phyloP scores from a whole-genome alignment of 2,329 filamentous ascomycete species.

The Penicillium sumatraense region DNA sequence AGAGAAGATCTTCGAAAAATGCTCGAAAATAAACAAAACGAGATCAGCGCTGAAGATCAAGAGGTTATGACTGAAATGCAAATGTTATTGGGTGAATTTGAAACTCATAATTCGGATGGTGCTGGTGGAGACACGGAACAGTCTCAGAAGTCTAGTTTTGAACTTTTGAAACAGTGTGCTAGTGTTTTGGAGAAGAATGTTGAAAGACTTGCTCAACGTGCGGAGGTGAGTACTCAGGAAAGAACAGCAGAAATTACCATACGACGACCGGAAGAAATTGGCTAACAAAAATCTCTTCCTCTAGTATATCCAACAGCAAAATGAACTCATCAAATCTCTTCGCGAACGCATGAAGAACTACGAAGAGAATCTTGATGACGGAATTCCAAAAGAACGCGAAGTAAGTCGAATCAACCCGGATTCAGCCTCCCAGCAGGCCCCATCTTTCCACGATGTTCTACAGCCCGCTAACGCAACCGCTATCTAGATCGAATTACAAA shows the following conservation, averaged over 20 bases:
- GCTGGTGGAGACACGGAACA: slow-evolving; percentile 36
- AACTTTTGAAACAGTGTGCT: slow-evolving; percentile 50
- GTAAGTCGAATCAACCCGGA: slow-evolving; percentile 27
- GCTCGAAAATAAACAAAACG: slow-evolving; percentile 44
- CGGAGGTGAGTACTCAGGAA: slow-evolving; percentile 44
- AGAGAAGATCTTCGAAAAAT: slow-evolving; percentile 45
- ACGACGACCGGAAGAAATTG: too few relatives aligned
- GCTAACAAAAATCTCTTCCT: not conserved
- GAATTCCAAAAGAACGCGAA: slow-evolving; percentile 46
- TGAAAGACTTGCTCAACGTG: slow-evolving; percentile 47
- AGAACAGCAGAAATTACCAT: not conserved
- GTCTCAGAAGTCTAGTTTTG: slow-evolving; percentile 42
- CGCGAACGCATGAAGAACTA: slow-evolving; percentile 46
- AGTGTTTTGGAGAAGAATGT: slow-evolving; percentile 61
- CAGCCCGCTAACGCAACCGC: too few relatives aligned
- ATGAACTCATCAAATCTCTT: slow-evolving; percentile 47
- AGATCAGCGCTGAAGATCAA: slow-evolving; percentile 46
- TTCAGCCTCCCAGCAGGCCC: too few relatives aligned
- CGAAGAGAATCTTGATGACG: slow-evolving; percentile 43
- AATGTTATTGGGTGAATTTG: slow-evolving; percentile 44
- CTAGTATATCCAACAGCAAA: slow-evolving; percentile 49
- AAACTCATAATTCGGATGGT: slow-evolving; percentile 39
- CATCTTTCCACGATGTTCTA: too few relatives aligned
- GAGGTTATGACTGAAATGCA: slow-evolving; percentile 48
- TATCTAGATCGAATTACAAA: slow-evolving; percentile 45